These are phyloP conservation scores for Oryza coarctata DNA, from an alignment of 176 grass and related monocot genomes.

Conservation along the genomic window DNA sequence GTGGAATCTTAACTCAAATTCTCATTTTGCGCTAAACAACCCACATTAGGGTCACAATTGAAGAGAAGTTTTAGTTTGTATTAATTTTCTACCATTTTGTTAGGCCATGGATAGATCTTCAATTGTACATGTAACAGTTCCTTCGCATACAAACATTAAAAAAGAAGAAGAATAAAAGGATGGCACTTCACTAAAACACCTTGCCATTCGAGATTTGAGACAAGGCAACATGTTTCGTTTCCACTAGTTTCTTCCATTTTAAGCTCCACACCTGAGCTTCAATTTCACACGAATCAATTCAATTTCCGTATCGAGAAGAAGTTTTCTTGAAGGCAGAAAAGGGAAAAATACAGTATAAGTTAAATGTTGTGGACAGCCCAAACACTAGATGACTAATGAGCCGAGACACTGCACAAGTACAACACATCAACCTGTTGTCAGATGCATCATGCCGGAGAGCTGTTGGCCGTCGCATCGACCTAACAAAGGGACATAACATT, in stretches of 20 bases:
- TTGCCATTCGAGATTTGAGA: background rate
- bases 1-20: background rate
- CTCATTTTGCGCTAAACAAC: background rate
- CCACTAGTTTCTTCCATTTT: background rate
- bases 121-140: background rate
- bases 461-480: background rate
- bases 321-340: background rate
- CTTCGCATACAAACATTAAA: background rate
- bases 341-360: background rate
- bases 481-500: slow-evolving; percentile 5
- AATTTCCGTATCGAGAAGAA: background rate
- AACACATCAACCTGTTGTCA: background rate
- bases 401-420: background rate
- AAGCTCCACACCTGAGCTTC: too few species aligned
- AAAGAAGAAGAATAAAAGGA: background rate
- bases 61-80: background rate
- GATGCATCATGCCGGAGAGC: background rate
- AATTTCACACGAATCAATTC: background rate
- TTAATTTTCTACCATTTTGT: background rate
- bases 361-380: background rate
- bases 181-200: background rate
- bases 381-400: background rate
- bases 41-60: background rate
- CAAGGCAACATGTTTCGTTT: background rate
- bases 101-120: background rate